Evolutionary conservation across 2,329 filamentous ascomycete genomes (phyloP), one percentile per base, ranked within the genome.

Genomic region (Hypoxylon sp.): DNA sequence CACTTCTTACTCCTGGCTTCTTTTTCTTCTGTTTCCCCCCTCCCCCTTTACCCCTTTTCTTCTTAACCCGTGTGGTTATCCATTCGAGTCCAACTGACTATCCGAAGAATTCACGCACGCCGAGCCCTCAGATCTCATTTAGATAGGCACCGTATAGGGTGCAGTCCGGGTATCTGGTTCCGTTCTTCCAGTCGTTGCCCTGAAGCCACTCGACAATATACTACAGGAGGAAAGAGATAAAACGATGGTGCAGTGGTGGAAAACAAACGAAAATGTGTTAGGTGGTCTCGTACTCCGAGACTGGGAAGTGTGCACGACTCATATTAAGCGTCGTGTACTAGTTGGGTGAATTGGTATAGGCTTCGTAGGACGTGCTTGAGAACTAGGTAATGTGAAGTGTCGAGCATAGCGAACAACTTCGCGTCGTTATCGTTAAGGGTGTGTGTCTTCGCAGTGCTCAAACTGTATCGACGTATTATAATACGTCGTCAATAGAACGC

Each of bases 401-500:
- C n/a, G n/a, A n/a, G n/a, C n/a, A n/a, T n/a, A n/a, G n/a, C n/a
- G n/a, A n/a, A n/a, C n/a, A n/a, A 10, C 35, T 35, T 41, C 29
- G 60, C 54, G 55, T 54, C 41, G 47, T 50, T 35, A 45, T 48
- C 41, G 31, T 59, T 31, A 29, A 21, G 5, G 21, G 31, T 29
- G 41, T 26, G 4, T 10, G 26, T 27, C 5, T 35, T 46, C n/a
- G 42, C 46, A 11, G 31, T 38, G 27, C 50, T 43, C 15, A 20
- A 21, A 41, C 37, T 33, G 49, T 10, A 38, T 31, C 35, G n/a
- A 15, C 38, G 20, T 17, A 48, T 79, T 81, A 92, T 74, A 93
- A 78, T 48, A 92, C 79, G 69, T 92, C 89, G 71, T 91, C 88
- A 68, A 94, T 94, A 56, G 88, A 92, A 54, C 90, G 81, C 48